Evolutionary conservation across 768 basidiomycete genomes (phyloP).

Genomic region (Amanita pseudoporphyria): DNA sequence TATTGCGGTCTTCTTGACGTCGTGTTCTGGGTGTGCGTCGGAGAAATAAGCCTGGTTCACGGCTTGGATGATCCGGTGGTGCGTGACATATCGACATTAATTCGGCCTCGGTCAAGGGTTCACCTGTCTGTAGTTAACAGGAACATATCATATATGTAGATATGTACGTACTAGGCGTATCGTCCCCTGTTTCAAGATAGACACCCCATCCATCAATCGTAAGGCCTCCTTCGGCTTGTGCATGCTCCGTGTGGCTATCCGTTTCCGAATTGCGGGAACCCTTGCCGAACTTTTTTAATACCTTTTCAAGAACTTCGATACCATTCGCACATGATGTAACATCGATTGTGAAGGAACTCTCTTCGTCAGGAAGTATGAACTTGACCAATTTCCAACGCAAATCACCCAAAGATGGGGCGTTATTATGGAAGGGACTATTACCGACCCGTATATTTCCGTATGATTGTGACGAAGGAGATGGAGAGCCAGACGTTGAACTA

Average conservation of each 20-base stretch:
- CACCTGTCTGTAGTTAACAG: constrained; percentile 31
- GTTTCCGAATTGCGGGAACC: constrained; percentile 30
- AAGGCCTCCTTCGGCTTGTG: constrained; percentile 65
- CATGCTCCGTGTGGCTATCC: constrained; percentile 37
- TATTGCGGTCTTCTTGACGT: constrained; percentile 33
- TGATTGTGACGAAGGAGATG: constrained; percentile 39
- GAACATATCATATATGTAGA: not conserved
- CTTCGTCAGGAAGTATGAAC: constrained; percentile 79
- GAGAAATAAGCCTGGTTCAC: constrained; percentile 72
- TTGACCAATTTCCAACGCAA: constrained; percentile 80
- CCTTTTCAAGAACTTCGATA: constrained; percentile 80
- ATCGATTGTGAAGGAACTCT: constrained; percentile 68
- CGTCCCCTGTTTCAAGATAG: constrained; percentile 55
- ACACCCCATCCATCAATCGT: constrained; percentile 88
- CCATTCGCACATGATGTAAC: constrained; percentile 74
- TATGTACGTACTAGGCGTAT: constrained; percentile 37
- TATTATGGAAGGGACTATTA: constrained; percentile 17
- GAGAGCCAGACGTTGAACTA: constrained; percentile 24
- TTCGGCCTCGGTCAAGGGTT: constrained; percentile 73
- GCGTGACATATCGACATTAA: constrained; percentile 78
- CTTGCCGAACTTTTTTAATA: constrained; percentile 85
- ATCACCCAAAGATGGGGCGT: constrained; percentile 59
- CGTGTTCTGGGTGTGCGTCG: constrained; percentile 40
- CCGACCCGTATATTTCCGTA: constrained; percentile 26
- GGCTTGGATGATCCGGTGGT: constrained; percentile 64